Base-by-base conservation (phyloP, 1,284 basidiomycete genomes). In the Schizophyllum commune region DNA sequence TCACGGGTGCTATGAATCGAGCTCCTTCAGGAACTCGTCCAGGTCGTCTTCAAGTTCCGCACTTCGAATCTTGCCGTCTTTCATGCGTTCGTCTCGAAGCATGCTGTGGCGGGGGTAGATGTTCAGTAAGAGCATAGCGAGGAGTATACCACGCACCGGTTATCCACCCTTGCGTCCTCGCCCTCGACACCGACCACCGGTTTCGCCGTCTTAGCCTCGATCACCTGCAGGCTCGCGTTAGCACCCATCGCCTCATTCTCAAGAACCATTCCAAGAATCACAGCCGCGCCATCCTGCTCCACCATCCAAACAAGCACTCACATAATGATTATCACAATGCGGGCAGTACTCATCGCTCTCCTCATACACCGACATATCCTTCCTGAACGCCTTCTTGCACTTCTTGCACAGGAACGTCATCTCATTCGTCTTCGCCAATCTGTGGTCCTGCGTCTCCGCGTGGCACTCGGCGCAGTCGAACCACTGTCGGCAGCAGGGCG, bases 321-420 rank as follows among this genome's bases (percentile, higher is more conserved):
- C 96, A 73, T 95, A 98, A 72, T 96, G 94, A 72, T 99, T 98
- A 74, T 97, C 95, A 72, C 96, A 98, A 75, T 98, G 91, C 0
- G 97, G 96, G 72, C 97, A 99, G 73, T 89, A 98, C 76, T 99
- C 96, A 72, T 99, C 96, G 66, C 92, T 92, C 72, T 97, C 94
- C 70, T 99, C 97, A 71, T 94, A 98, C 32, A 74, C 77, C 0
- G 80, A 67, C 89, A 98, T 94, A 73, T 98, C 94, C 76, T 99
- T 98, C 64, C 96, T 77, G 74, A 99, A 98, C 1, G 94, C 95
- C 75, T 96, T 96, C 72, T 91, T 92, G 80, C 97, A 99, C 76
- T 98, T 97, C 75, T 99, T 99, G 81, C 97, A 99, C 68, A 92
- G 78, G 72, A 99, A 97, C 0, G 80, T 80, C 94, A 99, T 95